Evolutionary conservation across 306 rosid species (phyloP).

Genomic region (Citrullus amarus): DNA sequence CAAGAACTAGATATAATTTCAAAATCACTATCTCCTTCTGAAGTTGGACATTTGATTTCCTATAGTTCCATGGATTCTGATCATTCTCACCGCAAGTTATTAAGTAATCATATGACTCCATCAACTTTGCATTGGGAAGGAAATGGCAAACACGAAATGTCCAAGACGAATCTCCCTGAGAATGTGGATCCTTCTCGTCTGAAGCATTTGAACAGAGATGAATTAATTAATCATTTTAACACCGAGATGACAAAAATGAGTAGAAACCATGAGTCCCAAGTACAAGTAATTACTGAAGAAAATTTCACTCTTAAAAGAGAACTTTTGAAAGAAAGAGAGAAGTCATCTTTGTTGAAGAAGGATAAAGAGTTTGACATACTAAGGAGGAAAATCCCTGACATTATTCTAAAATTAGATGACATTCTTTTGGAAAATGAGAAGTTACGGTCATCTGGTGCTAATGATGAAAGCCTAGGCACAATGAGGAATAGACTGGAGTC

Average conservation of each 20-base stretch:
- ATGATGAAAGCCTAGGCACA: conserved; percentile 36
- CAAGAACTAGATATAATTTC: conserved; percentile 50
- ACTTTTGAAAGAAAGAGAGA: conserved; percentile 33
- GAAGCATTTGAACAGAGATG: conserved; percentile 35
- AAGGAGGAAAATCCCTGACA: conserved; percentile 51
- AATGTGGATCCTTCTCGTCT: conserved; percentile 32
- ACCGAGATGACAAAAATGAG: conserved; percentile 54
- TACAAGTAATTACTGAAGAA: conserved; percentile 56
- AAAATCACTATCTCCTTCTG: conserved; percentile 36
- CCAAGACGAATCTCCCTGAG: conserved; percentile 26
- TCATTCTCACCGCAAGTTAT: conserved; percentile 27
- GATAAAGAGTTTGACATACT: conserved; percentile 61
- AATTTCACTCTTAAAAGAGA: conserved; percentile 43
- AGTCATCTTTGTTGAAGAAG: conserved; percentile 44
- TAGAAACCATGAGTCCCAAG: conserved; percentile 72
- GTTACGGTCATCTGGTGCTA: conserved; percentile 20
- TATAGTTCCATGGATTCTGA: conserved; percentile 58
- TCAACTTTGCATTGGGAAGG: conserved; percentile 31
- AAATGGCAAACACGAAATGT: conserved; percentile 53
- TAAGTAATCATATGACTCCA: conserved; percentile 21
- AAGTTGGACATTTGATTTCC: conserved; percentile 51
- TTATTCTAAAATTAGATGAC: conserved; percentile 51
- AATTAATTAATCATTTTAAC: conserved; percentile 28
- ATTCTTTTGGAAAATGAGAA: conserved; percentile 46
- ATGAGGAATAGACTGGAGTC: conserved; percentile 51